Evolutionary conservation across 1,284 basidiomycete genomes (phyloP).

Genomic region (Mycena sp.): DNA sequence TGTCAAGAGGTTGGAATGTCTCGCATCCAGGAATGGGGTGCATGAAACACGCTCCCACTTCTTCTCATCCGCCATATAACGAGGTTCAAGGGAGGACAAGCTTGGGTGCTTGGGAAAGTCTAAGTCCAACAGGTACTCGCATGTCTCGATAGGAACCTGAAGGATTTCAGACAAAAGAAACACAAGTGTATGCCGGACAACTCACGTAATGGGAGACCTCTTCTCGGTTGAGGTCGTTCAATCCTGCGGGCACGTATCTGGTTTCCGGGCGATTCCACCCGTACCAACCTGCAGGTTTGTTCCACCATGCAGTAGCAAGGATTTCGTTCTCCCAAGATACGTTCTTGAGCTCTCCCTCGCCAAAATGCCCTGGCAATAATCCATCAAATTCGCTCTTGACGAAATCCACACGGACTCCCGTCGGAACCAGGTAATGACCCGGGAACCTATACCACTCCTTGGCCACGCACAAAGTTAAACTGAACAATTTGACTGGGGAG

Average conservation of each 20-base stretch:
- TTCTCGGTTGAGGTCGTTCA: conserved; percentile 92
- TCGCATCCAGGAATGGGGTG: conserved; percentile 82
- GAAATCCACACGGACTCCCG: conserved; percentile 85
- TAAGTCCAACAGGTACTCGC: conserved; percentile 90
- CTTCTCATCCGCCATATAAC: conserved; percentile 69
- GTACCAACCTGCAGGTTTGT: conserved; percentile 18
- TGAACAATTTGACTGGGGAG: conserved; percentile 73
- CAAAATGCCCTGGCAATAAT: conserved; percentile 88
- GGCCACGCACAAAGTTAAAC: conserved; percentile 86
- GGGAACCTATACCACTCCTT: conserved; percentile 99
- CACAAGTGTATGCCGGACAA: conserved; percentile 32
- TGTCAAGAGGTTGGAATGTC: conserved; percentile 75
- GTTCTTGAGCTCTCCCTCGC: conserved; percentile 36
- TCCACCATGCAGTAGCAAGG: conserved; percentile 36
- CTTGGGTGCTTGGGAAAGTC: conserved; percentile 78
- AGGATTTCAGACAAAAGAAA: conserved; percentile 16
- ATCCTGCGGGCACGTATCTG: conserved; percentile 64
- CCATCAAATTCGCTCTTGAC: conserved; percentile 92
- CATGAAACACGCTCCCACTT: conserved; percentile 85
- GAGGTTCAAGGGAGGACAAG: conserved; percentile 74
- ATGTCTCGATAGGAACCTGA: conserved; percentile 77
- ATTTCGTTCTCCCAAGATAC: conserved; percentile 40
- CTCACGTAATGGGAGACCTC: conserved; percentile 85
- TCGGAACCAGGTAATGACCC: conserved; percentile 88
- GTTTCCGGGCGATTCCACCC: conserved; percentile 76